Evolutionary conservation across 2,329 filamentous ascomycete genomes (phyloP).

Genomic region (Plenodomus tracheiphilus): DNA sequence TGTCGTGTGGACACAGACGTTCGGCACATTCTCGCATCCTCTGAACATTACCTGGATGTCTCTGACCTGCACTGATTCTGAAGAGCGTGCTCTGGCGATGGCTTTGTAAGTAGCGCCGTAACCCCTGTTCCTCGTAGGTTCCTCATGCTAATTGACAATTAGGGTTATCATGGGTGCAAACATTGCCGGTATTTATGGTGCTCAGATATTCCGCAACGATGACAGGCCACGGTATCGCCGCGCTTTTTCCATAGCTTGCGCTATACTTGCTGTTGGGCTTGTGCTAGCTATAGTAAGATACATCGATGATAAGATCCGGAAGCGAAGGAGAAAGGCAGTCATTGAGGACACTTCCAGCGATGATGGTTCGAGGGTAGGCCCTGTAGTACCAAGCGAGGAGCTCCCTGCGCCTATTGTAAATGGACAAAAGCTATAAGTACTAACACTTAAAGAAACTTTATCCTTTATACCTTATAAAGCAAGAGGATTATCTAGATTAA

Average conservation of each 20-base stretch:
- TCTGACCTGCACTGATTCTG: conserved; percentile 58
- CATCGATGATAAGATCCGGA: conserved; percentile 46
- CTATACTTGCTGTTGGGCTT: conserved; percentile 51
- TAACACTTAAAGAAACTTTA: too few relatives aligned
- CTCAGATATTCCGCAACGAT: conserved; percentile 61
- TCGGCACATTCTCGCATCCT: conserved; percentile 59
- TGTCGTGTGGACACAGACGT: conserved; percentile 60
- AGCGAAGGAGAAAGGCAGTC: conserved; percentile 10
- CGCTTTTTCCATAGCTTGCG: conserved; percentile 54
- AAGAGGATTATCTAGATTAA: too few relatives aligned
- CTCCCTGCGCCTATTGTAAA: conserved; percentile 15
- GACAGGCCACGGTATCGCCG: conserved; percentile 57
- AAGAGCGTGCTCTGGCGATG: conserved; percentile 63
- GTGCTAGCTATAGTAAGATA: conserved; percentile 48
- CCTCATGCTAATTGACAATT: background rate
- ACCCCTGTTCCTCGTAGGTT: too few relatives aligned
- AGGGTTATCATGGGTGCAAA: conserved; percentile 66
- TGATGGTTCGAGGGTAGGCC: conserved; percentile 3
- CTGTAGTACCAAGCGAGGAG: conserved; percentile 9
- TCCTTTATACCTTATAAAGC: too few relatives aligned
- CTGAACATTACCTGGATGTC: conserved; percentile 66
- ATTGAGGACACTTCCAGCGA: conserved; percentile 9
- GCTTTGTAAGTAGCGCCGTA: conserved; percentile 48
- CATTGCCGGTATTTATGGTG: conserved; percentile 63
- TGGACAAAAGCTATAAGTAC: conserved; percentile 7